phyloP scores from a whole-genome alignment of 345 rosid genomes.

The Populus davidiana region DNA sequence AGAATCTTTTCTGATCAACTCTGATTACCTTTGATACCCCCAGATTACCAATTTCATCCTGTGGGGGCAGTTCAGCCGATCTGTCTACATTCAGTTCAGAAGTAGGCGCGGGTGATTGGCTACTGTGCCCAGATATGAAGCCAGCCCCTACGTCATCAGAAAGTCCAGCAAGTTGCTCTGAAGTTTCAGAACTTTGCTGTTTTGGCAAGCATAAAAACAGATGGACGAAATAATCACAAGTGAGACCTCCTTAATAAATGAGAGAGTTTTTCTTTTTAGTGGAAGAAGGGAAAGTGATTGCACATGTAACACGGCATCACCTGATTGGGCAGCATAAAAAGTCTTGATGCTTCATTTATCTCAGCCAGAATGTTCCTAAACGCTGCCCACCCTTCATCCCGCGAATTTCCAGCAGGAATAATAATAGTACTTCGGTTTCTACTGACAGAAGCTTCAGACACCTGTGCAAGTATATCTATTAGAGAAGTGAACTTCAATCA shows the following conservation, averaged over 20 bases:
- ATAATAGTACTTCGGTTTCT: conserved; percentile 95
- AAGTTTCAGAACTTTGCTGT: conserved; percentile 69
- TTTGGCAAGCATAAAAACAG: conserved; percentile 16
- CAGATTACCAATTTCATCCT: conserved; percentile 60
- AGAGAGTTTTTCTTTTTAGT: neutral
- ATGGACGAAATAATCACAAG: conserved; percentile 9
- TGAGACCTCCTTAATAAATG: conserved; percentile 13
- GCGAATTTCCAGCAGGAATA: conserved; percentile 82
- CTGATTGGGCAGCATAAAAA: conserved; percentile 70
- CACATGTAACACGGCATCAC: conserved; percentile 33
- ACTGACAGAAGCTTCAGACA: conserved; percentile 93
- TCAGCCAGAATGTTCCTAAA: conserved; percentile 91
- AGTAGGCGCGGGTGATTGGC: conserved; percentile 55
- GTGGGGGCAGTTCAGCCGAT: conserved; percentile 61
- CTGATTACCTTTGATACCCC: conserved; percentile 80
- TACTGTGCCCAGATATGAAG: conserved; percentile 89
- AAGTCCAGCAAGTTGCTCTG: conserved; percentile 78
- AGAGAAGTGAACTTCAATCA: neutral
- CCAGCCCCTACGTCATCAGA: conserved; percentile 99
- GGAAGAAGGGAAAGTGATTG: conserved; percentile 11
- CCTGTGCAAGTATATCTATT: conserved; percentile 39
- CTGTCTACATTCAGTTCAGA: conserved; percentile 71
- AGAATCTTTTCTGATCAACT: conserved; percentile 90
- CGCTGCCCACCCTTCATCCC: conserved; percentile 97
- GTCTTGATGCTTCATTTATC: conserved; percentile 78